Evolutionary conservation across 768 basidiomycete genomes (phyloP), one percentile per base, ranked within the genome.

Genomic region (Plicaturopsis crispa): DNA sequence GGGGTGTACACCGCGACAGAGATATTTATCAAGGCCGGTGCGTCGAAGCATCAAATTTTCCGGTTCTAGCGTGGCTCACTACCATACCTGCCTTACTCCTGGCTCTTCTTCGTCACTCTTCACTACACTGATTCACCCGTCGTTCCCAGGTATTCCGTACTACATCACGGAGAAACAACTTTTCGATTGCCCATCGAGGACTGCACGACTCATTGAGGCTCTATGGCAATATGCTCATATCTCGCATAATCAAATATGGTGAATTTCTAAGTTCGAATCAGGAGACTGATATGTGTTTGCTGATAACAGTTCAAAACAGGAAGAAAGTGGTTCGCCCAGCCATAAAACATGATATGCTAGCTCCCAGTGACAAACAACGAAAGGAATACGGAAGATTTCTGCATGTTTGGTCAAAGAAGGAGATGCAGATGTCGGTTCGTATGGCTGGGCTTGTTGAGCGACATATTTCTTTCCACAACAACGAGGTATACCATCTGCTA

Each of bases 1-100:
- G 50, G 52, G 14, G 45, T 53, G 1, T 53, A 53, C 32, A 51
- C 50, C 0, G 45, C 41, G 4, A 44, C 35, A 22, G 53, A 54
- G 35, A 18, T 52, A 2, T 48, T 52, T 14, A 48, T 48, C 23
- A 39, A 37, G 33, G 49, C 47, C 12, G 53, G 53, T 52, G 13
- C n/a, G n/a, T n/a, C n/a, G n/a, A n/a, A n/a, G n/a, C n/a, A n/a
- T n/a, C n/a, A n/a, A n/a, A n/a, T n/a, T n/a, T n/a, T n/a, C n/a
- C n/a, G n/a, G n/a, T n/a, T n/a, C n/a, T n/a, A n/a, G n/a, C n/a
- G n/a, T n/a, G n/a, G n/a, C n/a, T n/a, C n/a, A n/a, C n/a, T n/a
- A n/a, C n/a, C n/a, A n/a, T n/a, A n/a, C n/a, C n/a, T n/a, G n/a
- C n/a, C n/a, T n/a, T n/a, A n/a, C n/a, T n/a, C n/a, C n/a, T n/a